Base-by-base conservation (phyloP, 2,329 filamentous ascomycete genomes). In the Monosporascus sp. region DNA sequence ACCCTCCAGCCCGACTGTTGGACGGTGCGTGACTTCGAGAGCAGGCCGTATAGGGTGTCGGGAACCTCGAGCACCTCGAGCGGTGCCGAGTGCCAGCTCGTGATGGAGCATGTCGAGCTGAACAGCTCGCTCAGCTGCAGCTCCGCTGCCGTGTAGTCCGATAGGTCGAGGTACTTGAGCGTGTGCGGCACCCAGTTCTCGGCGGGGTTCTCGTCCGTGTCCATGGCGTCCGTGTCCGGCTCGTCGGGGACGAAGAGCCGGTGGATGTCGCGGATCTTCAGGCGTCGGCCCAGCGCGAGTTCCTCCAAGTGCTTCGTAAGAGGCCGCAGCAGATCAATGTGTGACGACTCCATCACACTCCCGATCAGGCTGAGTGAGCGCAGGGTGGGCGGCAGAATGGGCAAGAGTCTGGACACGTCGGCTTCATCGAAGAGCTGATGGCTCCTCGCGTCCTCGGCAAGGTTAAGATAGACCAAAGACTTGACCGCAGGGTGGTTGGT, bases 341-440 rank as follows among this genome's bases (percentile, higher is more conserved):
- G 88, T 0, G 77, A 77, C 1, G 77, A 69, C 37, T 80, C 79
- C 77, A 93, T 86, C 65, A 81, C 82, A 63, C 86, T 87, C 27
- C 89, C 89, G 60, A 88, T 89, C 38, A 94, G 72, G 65, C 86
- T 92, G 48, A 94, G 77, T 3, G 88, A 91, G 55, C 82, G 82
- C 15, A 94, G 77, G 3, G 85, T 85, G 11, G 71, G 64, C 0
- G 89, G 88, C 7, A 94, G 78, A 11, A 77, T 67, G 0, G 85
- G 82, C 2, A 94, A 77, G 9, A 94, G 77, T 43, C 74, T 74
- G 37, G 82, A 78, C 39, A 93, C 72, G 55, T 91, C 82, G 5
- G 81, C 75, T 61, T 81, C 81, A 52, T 83, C 82, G 15, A 94
- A 76, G 41, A 92, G 75, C 62, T 90, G 81, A 67, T 89, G 85